Evolutionary conservation across 225 moss, liverwort and hornwort genomes (phyloP).

Genomic region (Pleurozium schreberi): DNA sequence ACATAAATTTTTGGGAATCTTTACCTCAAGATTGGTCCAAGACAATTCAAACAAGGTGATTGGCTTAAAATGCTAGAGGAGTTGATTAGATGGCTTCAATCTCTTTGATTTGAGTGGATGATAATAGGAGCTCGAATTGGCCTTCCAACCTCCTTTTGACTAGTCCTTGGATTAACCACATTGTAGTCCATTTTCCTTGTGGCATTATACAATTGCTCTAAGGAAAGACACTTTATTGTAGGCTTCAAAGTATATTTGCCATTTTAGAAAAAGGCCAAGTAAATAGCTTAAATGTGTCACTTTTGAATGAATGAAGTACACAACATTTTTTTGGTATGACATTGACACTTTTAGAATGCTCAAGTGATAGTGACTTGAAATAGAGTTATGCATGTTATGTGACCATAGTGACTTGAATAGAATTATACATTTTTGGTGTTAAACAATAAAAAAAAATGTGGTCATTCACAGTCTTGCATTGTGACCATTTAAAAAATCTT

Average conservation of each 20-base stretch:
- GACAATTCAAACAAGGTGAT: neutral
- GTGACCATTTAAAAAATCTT: neutral
- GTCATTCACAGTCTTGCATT: too few relatives aligned
- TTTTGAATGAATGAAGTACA: neutral
- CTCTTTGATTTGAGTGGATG: neutral
- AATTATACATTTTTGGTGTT: fast-evolving
- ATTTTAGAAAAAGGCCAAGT: fast-evolving
- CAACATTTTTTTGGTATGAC: fast-evolving
- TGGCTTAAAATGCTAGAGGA: neutral
- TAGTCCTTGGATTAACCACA: fast-evolving
- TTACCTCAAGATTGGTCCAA: neutral
- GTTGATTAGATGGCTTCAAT: neutral
- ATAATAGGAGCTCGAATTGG: neutral
- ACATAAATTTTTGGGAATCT: neutral
- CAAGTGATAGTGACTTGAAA: neutral
- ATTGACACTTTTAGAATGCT: neutral
- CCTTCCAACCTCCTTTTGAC: neutral
- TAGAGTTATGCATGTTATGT: too few relatives aligned
- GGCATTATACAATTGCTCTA: neutral
- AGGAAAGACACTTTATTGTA: neutral
- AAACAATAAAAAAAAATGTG: too few relatives aligned
- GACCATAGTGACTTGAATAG: neutral
- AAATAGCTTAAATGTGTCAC: neutral
- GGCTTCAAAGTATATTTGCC: neutral
- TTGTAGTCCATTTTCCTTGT: neutral